phyloP scores from a whole-genome alignment of 768 basidiomycete species.

The Tulasnella sp. region DNA sequence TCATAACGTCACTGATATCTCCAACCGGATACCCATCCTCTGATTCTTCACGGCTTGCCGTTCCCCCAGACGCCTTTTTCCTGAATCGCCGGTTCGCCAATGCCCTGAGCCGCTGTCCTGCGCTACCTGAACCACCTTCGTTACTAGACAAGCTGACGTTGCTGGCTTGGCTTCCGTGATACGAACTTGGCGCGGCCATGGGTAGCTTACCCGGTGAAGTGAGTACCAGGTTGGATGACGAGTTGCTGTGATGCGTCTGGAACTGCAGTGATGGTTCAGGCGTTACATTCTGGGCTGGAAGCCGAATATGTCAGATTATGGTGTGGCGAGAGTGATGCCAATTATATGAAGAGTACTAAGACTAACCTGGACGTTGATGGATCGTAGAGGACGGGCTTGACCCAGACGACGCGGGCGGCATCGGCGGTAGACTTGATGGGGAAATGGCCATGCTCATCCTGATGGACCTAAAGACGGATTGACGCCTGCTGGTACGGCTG shows the following conservation, averaged over 20 bases:
- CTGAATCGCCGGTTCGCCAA: too few species aligned
- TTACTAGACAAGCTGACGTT: too few species aligned
- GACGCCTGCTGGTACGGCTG: background rate
- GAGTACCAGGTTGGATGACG: background rate
- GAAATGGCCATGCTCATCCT: constrained; percentile 13
- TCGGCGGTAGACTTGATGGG: background rate
- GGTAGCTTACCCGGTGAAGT: background rate
- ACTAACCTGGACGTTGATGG: too few species aligned
- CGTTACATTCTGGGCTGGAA: background rate
- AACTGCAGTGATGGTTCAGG: background rate
- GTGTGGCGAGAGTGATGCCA: background rate
- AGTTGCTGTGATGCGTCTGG: background rate
- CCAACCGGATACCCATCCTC: too few species aligned
- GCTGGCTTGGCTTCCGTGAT: too few species aligned
- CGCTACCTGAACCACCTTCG: too few species aligned
- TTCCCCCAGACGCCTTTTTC: too few species aligned
- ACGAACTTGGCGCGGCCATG: too few species aligned
- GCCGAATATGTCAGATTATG: background rate
- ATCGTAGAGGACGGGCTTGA: background rate
- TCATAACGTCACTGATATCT: too few species aligned
- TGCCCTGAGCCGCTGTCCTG: too few species aligned
- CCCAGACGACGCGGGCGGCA: background rate
- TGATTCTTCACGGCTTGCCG: too few species aligned
- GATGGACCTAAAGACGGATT: constrained; percentile 7
- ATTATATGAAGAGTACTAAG: too few species aligned